Conservation (phyloP, 2,329 filamentous ascomycete genomes). For the Aspergillus transmontanensis region DNA sequence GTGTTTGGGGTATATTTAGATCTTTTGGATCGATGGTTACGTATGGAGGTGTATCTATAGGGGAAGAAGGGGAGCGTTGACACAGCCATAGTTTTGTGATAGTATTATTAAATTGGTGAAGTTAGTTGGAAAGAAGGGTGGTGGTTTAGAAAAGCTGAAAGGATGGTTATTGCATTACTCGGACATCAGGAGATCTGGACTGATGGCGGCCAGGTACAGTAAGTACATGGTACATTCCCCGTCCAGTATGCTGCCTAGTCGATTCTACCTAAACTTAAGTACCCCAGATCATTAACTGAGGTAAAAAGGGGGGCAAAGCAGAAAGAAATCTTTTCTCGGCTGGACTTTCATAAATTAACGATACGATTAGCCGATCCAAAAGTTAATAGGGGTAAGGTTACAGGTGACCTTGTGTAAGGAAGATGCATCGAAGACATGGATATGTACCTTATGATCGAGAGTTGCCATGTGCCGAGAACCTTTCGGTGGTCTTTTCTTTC, state of each 20-base stretch:
- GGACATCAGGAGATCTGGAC: conserved; percentile 1
- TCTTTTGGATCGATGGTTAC: too few species aligned
- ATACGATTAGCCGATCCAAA: neutral
- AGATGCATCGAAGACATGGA: neutral
- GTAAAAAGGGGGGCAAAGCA: neutral
- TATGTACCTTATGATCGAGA: neutral
- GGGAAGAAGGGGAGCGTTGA: too few species aligned
- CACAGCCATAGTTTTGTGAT: too few species aligned
- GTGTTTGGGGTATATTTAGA: too few species aligned
- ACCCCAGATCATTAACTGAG: neutral
- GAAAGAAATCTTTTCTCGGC: neutral
- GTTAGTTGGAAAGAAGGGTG: neutral
- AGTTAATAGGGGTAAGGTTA: neutral
- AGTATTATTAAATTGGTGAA: too few species aligned
- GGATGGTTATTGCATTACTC: neutral
- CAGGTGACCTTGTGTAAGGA: neutral
- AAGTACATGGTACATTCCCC: neutral
- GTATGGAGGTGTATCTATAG: too few species aligned
- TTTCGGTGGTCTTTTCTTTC: neutral
- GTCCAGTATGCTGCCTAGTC: neutral
- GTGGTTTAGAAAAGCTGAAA: neutral
- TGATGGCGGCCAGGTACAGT: neutral
- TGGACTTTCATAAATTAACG: neutral
- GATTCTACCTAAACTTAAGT: neutral
- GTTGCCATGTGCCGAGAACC: neutral